Evolutionary conservation across 768 basidiomycete genomes (phyloP).

Genomic region (Saitozyma podzolica): DNA sequence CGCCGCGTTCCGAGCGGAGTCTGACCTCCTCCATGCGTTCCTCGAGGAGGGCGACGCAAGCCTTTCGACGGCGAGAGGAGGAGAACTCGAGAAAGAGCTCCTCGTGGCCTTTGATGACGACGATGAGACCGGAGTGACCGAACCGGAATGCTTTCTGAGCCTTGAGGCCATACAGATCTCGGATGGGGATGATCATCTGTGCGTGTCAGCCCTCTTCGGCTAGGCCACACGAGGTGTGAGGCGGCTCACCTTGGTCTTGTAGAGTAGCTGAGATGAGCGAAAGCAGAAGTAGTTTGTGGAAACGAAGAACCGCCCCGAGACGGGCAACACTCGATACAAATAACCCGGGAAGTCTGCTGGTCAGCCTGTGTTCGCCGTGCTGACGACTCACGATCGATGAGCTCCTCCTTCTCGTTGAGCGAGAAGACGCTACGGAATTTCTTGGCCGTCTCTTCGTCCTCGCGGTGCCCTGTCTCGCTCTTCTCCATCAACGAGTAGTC

Average conservation of each 20-base stretch:
- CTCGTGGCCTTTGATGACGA: conserved; percentile 93
- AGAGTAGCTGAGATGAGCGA: conserved; percentile 78
- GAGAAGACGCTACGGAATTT: conserved; percentile 83
- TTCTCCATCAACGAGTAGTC: conserved; percentile 81
- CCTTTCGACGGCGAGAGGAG: conserved; percentile 73
- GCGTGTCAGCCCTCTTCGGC: background rate
- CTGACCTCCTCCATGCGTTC: conserved; percentile 75
- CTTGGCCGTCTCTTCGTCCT: conserved; percentile 57
- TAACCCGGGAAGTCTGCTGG: conserved; percentile 87
- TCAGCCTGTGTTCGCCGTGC: conserved; percentile 4
- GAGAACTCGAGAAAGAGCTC: conserved; percentile 96
- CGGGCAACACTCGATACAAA: conserved; percentile 82
- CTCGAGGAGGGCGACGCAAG: conserved; percentile 73
- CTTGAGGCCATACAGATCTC: conserved; percentile 80
- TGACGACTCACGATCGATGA: conserved; percentile 76
- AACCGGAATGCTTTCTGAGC: conserved; percentile 84
- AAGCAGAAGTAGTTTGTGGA: conserved; percentile 95
- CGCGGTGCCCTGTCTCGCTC: conserved; percentile 57
- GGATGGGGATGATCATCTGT: conserved; percentile 92
- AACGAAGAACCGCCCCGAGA: conserved; percentile 82
- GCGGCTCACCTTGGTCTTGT: conserved; percentile 73
- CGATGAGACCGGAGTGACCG: conserved; percentile 81
- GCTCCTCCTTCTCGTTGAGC: conserved; percentile 78
- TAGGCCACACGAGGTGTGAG: conserved; percentile 1
- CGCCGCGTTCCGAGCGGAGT: conserved; percentile 37